Evolutionary conservation across 2,329 filamentous ascomycete genomes (phyloP).

Genomic region (Ophiostoma montium): DNA sequence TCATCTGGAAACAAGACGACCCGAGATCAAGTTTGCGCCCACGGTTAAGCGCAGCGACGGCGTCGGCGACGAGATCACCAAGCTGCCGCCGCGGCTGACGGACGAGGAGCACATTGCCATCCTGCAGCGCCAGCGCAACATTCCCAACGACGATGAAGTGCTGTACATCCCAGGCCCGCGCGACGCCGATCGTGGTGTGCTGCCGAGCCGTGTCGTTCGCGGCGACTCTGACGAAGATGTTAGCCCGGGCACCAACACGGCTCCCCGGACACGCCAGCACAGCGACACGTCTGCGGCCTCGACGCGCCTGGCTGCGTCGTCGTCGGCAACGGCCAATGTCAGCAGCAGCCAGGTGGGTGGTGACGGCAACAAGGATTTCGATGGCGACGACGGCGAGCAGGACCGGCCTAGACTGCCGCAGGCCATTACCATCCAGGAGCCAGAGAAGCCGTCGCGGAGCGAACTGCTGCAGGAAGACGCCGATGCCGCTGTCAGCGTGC

Average conservation of each 20-base stretch:
- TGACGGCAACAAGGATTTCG: not conserved
- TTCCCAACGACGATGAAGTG: constrained; percentile 50
- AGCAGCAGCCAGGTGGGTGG: not conserved
- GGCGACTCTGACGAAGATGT: constrained; percentile 21
- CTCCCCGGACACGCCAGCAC: not conserved
- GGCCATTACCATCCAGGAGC: constrained; percentile 55
- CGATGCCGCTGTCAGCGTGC: constrained; percentile 25
- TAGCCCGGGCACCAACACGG: constrained; percentile 12
- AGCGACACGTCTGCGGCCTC: constrained; percentile 21
- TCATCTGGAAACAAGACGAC: constrained; percentile 17
- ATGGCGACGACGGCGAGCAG: constrained; percentile 1
- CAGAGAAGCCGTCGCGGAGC: constrained; percentile 28
- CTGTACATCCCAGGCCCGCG: constrained; percentile 83
- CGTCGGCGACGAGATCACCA: constrained; percentile 31
- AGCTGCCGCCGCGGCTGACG: constrained; percentile 37
- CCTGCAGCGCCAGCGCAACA: constrained; percentile 66
- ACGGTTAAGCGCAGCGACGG: constrained; percentile 48
- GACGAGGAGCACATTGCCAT: constrained; percentile 80
- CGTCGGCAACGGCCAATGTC: not conserved
- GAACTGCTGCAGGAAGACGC: constrained; percentile 31
- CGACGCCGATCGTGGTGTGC: constrained; percentile 72
- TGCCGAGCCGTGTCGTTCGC: constrained; percentile 41
- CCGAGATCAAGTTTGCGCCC: constrained; percentile 54
- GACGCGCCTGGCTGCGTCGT: constrained; percentile 11
- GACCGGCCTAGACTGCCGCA: constrained; percentile 20